Evolutionary conservation across 305 asterid genomes (phyloP), one percentile per base, ranked within the genome.

Genomic region (Fraxinus xanthoxyloides): DNA sequence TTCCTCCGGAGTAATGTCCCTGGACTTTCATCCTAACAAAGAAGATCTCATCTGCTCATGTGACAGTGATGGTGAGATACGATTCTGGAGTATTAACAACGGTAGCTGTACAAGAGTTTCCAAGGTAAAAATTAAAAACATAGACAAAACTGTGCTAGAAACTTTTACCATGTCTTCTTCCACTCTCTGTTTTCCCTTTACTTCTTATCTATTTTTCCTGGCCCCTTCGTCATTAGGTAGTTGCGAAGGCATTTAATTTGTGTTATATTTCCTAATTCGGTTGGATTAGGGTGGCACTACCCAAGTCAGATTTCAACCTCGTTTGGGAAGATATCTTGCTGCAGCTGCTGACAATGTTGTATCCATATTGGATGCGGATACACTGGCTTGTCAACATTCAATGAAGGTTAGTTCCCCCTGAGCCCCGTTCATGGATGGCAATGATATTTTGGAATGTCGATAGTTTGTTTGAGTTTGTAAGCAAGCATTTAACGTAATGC

Each of bases 251-350:
- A 24, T 72, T 69, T 13, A 32, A 54, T 23, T 81, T 63, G 72
- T 26, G 31, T 69, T 63, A 40, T 17, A 76, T 65, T 40, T 31
- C 51, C 51, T 51, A 76, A 28, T 86, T 65, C 82, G 83, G 67
- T 56, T 73, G 84, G 79, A 74, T 67, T 82, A 97, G 99, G 99
- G 98, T 77, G 98, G 94, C 4, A 88, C 88, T 80, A 83, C 90
- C 81, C 98, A 91, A 87, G 98, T 96, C 85, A 93, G 98, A 86
- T 96, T 96, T 80, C 99, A 96, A 84, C 98, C 98, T n/a, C 97
- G 95, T 77, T 86, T 82, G 12, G 99, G 99, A 85, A 89, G 94
- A 86, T 92, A 89, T 82, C 97, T 96, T 65, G 99, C 99, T 24
- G 99, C 99, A 59, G 99, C 97, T 23, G 90, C 95, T 31, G 98